phyloP scores from a whole-genome alignment of 2,329 filamentous ascomycete genomes.

The Pseudocercospora fijiensis region DNA sequence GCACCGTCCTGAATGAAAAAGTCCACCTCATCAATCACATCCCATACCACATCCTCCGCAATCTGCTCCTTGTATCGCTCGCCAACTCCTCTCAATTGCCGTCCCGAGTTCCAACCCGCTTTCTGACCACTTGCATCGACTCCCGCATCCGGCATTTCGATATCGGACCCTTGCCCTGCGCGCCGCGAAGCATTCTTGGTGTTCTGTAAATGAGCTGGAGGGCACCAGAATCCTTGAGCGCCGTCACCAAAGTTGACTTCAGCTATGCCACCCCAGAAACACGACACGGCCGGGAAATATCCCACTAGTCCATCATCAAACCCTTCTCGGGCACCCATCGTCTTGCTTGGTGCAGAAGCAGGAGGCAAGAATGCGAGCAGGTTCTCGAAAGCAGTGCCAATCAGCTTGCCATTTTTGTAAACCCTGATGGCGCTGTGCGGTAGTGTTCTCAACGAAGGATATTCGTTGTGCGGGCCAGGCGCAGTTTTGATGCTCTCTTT shows the following conservation, averaged over 20 bases:
- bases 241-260: slow-evolving; percentile 94
- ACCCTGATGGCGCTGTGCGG: slow-evolving; percentile 83
- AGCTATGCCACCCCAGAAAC: slow-evolving; percentile 85
- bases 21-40: slow-evolving; percentile 91
- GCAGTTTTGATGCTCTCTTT: slow-evolving; percentile 53
- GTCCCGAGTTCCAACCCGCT: slow-evolving; percentile 36
- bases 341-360: slow-evolving; percentile 67
- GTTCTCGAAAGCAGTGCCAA: slow-evolving; percentile 85
- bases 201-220: slow-evolving; percentile 58
- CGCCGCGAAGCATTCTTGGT: slow-evolving; percentile 19
- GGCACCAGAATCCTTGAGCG: slow-evolving; percentile 78
- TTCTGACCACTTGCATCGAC: slow-evolving; percentile 24
- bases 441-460: slow-evolving; percentile 76
- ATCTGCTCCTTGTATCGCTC: slow-evolving; percentile 91
- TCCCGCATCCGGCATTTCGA: slow-evolving; percentile 36
- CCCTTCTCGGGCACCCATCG: slow-evolving; percentile 73
- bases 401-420: slow-evolving; percentile 85
- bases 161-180: slow-evolving; percentile 32
- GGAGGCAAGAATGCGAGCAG: slow-evolving; percentile 89
- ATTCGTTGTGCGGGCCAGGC: slow-evolving; percentile 70
- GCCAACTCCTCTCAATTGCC: slow-evolving; percentile 59
- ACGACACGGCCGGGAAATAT: slow-evolving; percentile 90
- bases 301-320: slow-evolving; percentile 93
- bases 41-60: slow-evolving; percentile 88
- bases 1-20: slow-evolving; percentile 73